These are phyloP conservation scores for Cucumis variabilis DNA, from an alignment of 331 rosid species.

Conservation along the genomic window DNA sequence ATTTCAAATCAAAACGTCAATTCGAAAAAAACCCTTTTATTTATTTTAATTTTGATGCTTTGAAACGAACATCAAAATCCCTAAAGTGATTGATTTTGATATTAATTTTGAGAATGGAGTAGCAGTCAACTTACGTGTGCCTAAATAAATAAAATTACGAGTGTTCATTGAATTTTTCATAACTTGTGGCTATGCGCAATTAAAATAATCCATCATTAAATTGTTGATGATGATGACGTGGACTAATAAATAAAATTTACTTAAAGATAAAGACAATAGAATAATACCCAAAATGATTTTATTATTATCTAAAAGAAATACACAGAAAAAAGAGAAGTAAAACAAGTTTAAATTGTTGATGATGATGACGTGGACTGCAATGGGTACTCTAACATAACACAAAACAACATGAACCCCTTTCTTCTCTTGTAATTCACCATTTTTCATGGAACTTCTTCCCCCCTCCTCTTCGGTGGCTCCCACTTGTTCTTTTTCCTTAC, in stretches of 20 bases:
- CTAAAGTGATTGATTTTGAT: slow-evolving; percentile 9
- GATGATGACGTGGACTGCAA: slow-evolving; percentile 6
- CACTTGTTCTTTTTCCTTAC: neutral
- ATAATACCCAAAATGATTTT: neutral
- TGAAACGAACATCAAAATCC: neutral
- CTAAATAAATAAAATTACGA: neutral
- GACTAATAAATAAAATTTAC: no score
- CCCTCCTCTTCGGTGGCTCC: neutral
- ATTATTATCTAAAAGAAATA: neutral
- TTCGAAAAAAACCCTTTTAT: neutral
- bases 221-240: no score
- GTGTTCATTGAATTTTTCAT: neutral
- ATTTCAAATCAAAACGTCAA: neutral
- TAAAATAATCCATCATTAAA: neutral
- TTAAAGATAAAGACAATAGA: neutral
- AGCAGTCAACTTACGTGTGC: slow-evolving; percentile 15
- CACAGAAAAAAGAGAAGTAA: neutral
- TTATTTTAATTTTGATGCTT: neutral
- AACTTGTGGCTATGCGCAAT: neutral
- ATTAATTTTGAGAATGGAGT: neutral
- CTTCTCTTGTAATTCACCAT: neutral
- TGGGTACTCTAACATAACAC: neutral
- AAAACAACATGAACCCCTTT: neutral
- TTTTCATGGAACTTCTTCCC: neutral
- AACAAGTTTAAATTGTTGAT: slow-evolving; percentile 4